A percentile compares a stretch with the other conserved stretches of the same genome.
These are phyloP conservation scores for Globisporangium nagaii DNA, from an alignment of 352 stramenopile species.

Conservation along the genomic window DNA sequence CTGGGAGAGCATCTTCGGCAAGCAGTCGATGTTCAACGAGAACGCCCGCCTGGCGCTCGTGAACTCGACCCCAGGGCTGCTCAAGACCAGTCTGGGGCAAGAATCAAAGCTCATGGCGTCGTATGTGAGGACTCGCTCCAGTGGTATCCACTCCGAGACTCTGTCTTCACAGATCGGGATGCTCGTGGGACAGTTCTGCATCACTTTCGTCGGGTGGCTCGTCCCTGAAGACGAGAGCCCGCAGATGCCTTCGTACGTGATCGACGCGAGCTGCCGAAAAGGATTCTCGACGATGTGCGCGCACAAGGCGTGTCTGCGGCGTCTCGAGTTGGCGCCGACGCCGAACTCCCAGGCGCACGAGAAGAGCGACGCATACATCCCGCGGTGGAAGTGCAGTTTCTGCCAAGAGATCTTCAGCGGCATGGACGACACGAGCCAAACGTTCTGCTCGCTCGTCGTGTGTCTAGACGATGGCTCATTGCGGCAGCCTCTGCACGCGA, in stretches of 20 bases:
- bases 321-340: constrained; percentile 12
- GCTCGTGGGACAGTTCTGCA: constrained; percentile 20
- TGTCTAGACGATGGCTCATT: constrained; percentile 32
- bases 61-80: constrained; percentile 37
- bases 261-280: constrained; percentile 36
- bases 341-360: background rate
- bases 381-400: constrained; percentile 48
- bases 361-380: background rate
- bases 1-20: constrained; percentile 58
- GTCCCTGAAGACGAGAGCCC: constrained; percentile 18
- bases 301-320: constrained; percentile 24
- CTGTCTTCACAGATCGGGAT: constrained; percentile 2
- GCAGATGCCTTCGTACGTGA: constrained; percentile 12
- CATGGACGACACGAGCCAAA: constrained; percentile 40
- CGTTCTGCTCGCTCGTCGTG: constrained; percentile 33
- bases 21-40: constrained; percentile 42
- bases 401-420: constrained; percentile 52
- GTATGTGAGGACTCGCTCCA: background rate
- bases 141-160: background rate
- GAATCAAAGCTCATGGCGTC: background rate
- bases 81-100: constrained; percentile 25
- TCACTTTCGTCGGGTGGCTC: constrained; percentile 42
- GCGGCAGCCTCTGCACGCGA: constrained; percentile 13
- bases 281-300: constrained; percentile 42
- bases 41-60: constrained; percentile 36